Conservation (phyloP, 2,329 filamentous ascomycete species). For the Dactylellina leptospora region DNA sequence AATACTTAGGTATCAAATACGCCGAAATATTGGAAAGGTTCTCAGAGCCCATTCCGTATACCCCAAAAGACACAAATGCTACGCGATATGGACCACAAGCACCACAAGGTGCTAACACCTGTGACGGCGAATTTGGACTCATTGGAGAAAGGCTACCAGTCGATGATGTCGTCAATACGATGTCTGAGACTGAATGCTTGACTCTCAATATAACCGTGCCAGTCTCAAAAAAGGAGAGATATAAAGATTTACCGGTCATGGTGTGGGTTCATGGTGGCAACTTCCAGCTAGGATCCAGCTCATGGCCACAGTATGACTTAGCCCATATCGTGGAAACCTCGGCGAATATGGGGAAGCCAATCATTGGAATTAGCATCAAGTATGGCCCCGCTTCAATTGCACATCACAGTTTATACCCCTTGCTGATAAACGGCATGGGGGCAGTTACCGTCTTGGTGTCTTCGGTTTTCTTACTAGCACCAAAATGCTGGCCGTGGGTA, state of each 20-base stretch:
- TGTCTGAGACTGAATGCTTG: constrained; percentile 63
- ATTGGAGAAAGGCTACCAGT: constrained; percentile 29
- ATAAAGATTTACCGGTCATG: constrained; percentile 64
- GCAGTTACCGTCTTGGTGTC: constrained; percentile 57
- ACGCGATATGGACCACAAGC: constrained; percentile 42
- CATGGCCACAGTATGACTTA: constrained; percentile 66
- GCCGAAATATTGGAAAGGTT: constrained; percentile 35
- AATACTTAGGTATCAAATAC: constrained; percentile 43
- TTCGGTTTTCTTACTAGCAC: constrained; percentile 37
- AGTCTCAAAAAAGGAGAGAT: constrained; percentile 37
- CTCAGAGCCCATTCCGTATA: constrained; percentile 36
- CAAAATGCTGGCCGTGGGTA: constrained; percentile 23
- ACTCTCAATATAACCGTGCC: constrained; percentile 67
- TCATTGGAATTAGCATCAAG: constrained; percentile 64
- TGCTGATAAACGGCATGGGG: constrained; percentile 55
- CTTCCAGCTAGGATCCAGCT: constrained; percentile 64
- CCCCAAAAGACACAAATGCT: constrained; percentile 25
- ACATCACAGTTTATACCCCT: background rate
- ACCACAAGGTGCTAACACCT: constrained; percentile 39
- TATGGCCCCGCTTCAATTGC: constrained; percentile 56
- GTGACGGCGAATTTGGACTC: constrained; percentile 30
- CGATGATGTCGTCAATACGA: constrained; percentile 23
- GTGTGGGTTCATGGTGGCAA: constrained; percentile 68
- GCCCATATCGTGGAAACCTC: constrained; percentile 63
- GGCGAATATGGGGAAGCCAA: constrained; percentile 61